Percentiles rank a stretch among this genome's conserved stretches.
Evolutionary conservation across 495 filamentous ascomycete species (phyloP).

Genomic region (Podospora appendiculata): DNA sequence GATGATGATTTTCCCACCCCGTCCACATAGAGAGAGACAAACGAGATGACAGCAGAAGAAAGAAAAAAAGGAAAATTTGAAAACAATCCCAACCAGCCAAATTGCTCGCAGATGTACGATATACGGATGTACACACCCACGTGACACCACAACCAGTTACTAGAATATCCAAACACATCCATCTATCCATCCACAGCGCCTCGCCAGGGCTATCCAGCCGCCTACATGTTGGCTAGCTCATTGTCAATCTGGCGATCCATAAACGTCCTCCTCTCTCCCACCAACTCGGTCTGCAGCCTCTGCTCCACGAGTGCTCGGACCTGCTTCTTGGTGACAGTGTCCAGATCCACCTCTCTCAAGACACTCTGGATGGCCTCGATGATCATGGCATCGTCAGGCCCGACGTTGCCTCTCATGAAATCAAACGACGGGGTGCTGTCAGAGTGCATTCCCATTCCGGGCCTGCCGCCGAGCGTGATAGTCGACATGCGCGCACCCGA

Average conservation of each 20-base stretch:
- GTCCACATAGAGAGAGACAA: not conserved
- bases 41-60: not conserved
- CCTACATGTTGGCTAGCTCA: slow-evolving; percentile 86
- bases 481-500: slow-evolving; percentile 31
- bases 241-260: slow-evolving; percentile 87
- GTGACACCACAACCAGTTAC: not conserved
- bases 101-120: not conserved
- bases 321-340: slow-evolving; percentile 97
- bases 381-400: slow-evolving; percentile 70
- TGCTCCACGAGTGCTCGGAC: slow-evolving; percentile 87
- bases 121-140: not conserved
- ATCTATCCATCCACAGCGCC: slow-evolving; percentile 13
- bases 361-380: slow-evolving; percentile 74
- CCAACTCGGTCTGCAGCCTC: slow-evolving; percentile 76
- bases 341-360: slow-evolving; percentile 84
- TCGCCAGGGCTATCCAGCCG: too few species aligned
- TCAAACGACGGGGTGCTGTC: slow-evolving; percentile 60
- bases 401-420: slow-evolving; percentile 58
- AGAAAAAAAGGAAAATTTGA: not conserved
- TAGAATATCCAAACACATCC: not conserved
- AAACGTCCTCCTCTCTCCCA: slow-evolving; percentile 74
- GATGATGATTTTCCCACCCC: too few species aligned
- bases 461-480: slow-evolving; percentile 26
- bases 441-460: slow-evolving; percentile 39
- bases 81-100: not conserved